Conservation (phyloP, 768 basidiomycete genomes). For the Tylopilus cervinicoccineus region DNA sequence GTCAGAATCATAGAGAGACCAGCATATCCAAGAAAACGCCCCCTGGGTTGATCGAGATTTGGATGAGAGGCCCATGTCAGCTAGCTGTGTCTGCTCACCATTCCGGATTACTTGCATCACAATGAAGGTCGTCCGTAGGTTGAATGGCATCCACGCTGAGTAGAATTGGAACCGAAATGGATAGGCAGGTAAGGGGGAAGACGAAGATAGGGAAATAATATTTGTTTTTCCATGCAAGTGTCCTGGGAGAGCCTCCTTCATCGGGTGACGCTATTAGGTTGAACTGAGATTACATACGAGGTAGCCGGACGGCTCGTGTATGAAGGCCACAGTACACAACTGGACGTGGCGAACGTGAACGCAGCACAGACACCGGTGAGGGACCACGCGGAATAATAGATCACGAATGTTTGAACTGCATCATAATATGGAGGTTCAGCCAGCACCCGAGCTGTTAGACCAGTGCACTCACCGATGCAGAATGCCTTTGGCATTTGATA, state of each 20-base stretch:
- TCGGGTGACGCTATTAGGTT: not conserved
- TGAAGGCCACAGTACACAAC: slow-evolving; percentile 38
- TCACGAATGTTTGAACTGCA: slow-evolving; percentile 26
- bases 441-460: not conserved
- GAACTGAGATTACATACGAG: slow-evolving; percentile 14
- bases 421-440: slow-evolving; percentile 12
- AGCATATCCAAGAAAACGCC: slow-evolving; percentile 60
- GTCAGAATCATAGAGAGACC: slow-evolving; percentile 49
- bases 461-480: slow-evolving; percentile 44
- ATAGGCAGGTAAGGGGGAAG: slow-evolving; percentile 46
- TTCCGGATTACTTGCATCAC: slow-evolving; percentile 53
- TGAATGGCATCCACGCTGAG: slow-evolving; percentile 42
- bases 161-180: slow-evolving; percentile 40
- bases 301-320: slow-evolving; percentile 24
- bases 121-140: slow-evolving; percentile 51
- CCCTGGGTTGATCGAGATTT: slow-evolving; percentile 37
- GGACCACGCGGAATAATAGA: slow-evolving; percentile 41
- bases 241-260: slow-evolving; percentile 27
- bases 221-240: slow-evolving; percentile 45
- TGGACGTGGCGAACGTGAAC: slow-evolving; percentile 46
- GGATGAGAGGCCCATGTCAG: not conserved
- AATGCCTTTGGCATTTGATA: slow-evolving; percentile 53
- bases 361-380: slow-evolving; percentile 42
- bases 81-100: slow-evolving; percentile 41
- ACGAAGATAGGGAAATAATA: slow-evolving; percentile 43